Evolutionary conservation across 495 filamentous ascomycete species (phyloP).

Genomic region (Aspergillus bertholletiae): DNA sequence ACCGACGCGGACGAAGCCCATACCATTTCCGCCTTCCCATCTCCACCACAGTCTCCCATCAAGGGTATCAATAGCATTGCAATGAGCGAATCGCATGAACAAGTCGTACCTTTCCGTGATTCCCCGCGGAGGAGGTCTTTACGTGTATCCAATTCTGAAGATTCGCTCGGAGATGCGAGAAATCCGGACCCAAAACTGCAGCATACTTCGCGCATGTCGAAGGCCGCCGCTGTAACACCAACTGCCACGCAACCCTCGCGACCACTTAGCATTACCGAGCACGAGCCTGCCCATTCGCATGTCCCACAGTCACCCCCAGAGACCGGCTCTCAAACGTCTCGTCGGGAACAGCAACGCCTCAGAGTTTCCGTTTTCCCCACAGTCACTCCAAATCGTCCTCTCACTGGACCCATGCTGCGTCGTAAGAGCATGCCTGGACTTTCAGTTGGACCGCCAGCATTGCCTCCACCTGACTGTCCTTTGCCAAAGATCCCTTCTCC

Average conservation of each 20-base stretch:
- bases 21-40: slow-evolving; percentile 26
- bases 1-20: slow-evolving; percentile 17
- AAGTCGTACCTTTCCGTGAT: slow-evolving; percentile 1
- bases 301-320: not conserved
- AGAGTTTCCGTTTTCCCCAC: slow-evolving; percentile 8
- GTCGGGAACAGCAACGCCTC: not conserved
- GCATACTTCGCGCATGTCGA: slow-evolving; percentile 24
- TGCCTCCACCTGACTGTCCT: slow-evolving; percentile 60
- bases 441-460: slow-evolving; percentile 54
- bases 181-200: slow-evolving; percentile 8
- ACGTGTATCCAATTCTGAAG: slow-evolving; percentile 34
- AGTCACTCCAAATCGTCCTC: not conserved
- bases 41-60: slow-evolving; percentile 39
- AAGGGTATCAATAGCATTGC: slow-evolving; percentile 25
- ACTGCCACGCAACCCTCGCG: slow-evolving; percentile 15
- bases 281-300: not conserved
- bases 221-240: slow-evolving; percentile 8
- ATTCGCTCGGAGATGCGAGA: slow-evolving; percentile 22
- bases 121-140: slow-evolving; percentile 15
- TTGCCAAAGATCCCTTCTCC: slow-evolving; percentile 56
- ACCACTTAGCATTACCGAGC: slow-evolving; percentile 15
- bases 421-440: slow-evolving; percentile 59
- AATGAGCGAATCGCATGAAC: slow-evolving; percentile 20
- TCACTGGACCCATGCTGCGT: slow-evolving; percentile 17
- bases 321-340: not conserved